Base-by-base conservation (phyloP, 2,329 filamentous ascomycete species). In the Botryotinia globosa region DNA sequence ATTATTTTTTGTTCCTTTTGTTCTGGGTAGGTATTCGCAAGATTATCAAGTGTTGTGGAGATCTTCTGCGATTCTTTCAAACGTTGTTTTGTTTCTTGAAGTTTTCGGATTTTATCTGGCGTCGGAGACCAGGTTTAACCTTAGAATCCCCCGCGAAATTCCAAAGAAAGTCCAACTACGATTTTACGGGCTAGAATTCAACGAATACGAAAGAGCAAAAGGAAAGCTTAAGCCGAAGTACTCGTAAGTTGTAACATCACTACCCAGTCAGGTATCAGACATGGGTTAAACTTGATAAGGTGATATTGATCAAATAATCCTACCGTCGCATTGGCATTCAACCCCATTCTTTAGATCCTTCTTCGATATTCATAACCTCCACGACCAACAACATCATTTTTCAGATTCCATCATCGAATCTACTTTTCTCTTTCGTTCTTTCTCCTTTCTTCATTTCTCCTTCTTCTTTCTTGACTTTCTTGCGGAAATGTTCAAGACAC, bases 401-500 rank as follows among this genome's bases (percentile, higher is more conserved):
- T 29, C 8, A 16, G 34, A 14, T 32, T 67, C 66, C 32, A 44
- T 32, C 44, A 42, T 45, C 48, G 29, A n/a, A 67, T 34, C 48
- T 48, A 48, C 32, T 37, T 29, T n/a, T 16, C 42, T 37, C 51
- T 56, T 56, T 56, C 6, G 6, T 54, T 29, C 51, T 4, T 18
- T 54, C 48, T 7, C 48, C 48, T n/a, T 54, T 54, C 48, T 14
- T 54, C 48, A 6, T n/a, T 54, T 56, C 18, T 18, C 14, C n/a
- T 29, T 56, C 29, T 70, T 34, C 32, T 37, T 42, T 72, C 48
- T 45, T 72, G n/a, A 9, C 32, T 42, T 4, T 39, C 64, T 59
- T 42, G 56, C 62, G 59, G 56, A 69, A 51, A 72, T 72, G 71
- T 61, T 61, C 48, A 61, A 62, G 56, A 39, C 39, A 61, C 51